phyloP scores from a whole-genome alignment of 2,329 filamentous ascomycete species.

The Claviceps paspali region DNA sequence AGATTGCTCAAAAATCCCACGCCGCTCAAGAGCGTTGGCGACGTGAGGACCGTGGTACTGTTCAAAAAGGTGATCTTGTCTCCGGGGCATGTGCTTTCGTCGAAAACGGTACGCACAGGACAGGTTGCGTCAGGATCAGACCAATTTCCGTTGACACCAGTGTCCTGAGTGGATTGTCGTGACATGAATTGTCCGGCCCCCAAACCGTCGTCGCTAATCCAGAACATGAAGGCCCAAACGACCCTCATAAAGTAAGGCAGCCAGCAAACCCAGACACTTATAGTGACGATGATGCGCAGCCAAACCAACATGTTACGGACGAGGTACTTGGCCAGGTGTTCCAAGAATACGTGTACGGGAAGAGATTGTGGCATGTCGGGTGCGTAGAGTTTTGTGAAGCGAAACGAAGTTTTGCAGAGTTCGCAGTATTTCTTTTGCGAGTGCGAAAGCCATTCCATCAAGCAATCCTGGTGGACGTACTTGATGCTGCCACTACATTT shows the following conservation, averaged over 20 bases:
- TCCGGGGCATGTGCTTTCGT: slow-evolving; percentile 4
- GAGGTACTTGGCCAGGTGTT: slow-evolving; percentile 60
- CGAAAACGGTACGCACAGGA: slow-evolving; percentile 5
- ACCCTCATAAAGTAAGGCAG: slow-evolving; percentile 83
- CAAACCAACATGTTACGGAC: slow-evolving; percentile 59
- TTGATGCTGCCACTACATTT: slow-evolving; percentile 99
- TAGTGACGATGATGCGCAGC: slow-evolving; percentile 64
- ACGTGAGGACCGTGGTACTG: slow-evolving; percentile 5
- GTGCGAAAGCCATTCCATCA: slow-evolving; percentile 98
- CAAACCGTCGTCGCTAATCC: slow-evolving; percentile 69
- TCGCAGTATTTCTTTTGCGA: slow-evolving; percentile 99
- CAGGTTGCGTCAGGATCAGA: not conserved
- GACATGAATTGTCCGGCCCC: slow-evolving; percentile 16
- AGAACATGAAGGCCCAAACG: slow-evolving; percentile 88
- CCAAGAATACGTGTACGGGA: slow-evolving; percentile 65
- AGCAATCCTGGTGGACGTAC: slow-evolving; percentile 90
- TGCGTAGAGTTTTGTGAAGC: slow-evolving; percentile 94
- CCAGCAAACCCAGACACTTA: slow-evolving; percentile 75
- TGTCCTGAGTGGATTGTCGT: not conserved
- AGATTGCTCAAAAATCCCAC: slow-evolving; percentile 41
- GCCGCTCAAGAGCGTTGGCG: slow-evolving; percentile 37
- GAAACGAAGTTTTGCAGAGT: slow-evolving; percentile 94
- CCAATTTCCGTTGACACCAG: not conserved
- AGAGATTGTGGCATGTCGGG: slow-evolving; percentile 81
- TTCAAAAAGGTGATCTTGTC: slow-evolving; percentile 8